phyloP scores from a whole-genome alignment of 2,329 filamentous ascomycete species.

The Cladophialophora chaetospira region DNA sequence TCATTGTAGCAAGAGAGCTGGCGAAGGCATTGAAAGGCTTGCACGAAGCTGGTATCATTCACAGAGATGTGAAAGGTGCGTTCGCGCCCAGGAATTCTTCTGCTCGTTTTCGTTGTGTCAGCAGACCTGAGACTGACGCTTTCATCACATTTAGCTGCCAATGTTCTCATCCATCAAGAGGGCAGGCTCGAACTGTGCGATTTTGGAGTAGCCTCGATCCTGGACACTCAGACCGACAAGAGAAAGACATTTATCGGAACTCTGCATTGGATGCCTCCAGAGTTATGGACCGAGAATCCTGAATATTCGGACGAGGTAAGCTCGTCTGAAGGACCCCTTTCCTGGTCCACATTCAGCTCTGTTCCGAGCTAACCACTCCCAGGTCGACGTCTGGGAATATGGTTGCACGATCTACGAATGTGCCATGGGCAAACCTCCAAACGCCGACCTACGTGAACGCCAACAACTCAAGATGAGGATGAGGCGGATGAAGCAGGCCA shows the following conservation, averaged over 20 bases:
- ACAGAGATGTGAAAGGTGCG: slow-evolving; percentile 65
- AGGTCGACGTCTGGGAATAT: slow-evolving; percentile 56
- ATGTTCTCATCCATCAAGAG: slow-evolving; percentile 65
- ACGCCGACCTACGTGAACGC: slow-evolving; percentile 47
- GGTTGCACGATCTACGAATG: slow-evolving; percentile 54
- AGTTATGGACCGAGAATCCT: slow-evolving; percentile 53
- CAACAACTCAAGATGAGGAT: slow-evolving; percentile 40
- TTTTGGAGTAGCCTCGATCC: slow-evolving; percentile 65
- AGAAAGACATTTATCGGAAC: slow-evolving; percentile 67
- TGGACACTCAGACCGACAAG: slow-evolving; percentile 62
- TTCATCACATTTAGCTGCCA: slow-evolving; percentile 50
- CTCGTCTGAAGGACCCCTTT: neutral
- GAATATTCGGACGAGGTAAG: slow-evolving; percentile 52
- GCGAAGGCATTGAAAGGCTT: slow-evolving; percentile 63
- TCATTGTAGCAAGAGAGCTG: slow-evolving; percentile 65
- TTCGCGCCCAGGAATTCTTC: neutral
- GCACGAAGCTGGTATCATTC: slow-evolving; percentile 66
- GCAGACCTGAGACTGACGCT: slow-evolving; percentile 3
- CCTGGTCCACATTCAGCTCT: no score
- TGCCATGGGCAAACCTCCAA: slow-evolving; percentile 52
- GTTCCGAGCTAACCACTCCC: slow-evolving; percentile 5
- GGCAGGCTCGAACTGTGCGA: slow-evolving; percentile 65
- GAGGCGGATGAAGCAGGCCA: slow-evolving; percentile 47
- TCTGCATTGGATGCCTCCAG: slow-evolving; percentile 67
- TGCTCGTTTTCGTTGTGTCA: neutral